phyloP scores from a whole-genome alignment of 1,284 basidiomycete species.

The Trametes polyzona region DNA sequence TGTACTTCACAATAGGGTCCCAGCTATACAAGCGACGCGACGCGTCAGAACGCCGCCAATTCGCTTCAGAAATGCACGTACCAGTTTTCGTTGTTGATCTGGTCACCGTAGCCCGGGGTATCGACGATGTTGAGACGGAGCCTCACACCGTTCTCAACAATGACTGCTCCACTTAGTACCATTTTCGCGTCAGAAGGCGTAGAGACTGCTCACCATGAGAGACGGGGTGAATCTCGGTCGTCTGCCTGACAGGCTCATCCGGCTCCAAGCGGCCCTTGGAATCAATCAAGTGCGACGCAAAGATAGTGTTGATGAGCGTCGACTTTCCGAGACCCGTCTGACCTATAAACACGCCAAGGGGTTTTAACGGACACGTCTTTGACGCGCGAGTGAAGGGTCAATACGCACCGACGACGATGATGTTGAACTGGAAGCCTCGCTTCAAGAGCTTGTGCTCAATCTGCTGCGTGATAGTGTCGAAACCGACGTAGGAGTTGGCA shows the following conservation, averaged over 20 bases:
- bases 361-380: not conserved
- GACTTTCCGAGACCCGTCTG: constrained; percentile 99
- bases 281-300: constrained; percentile 97
- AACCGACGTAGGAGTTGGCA: constrained; percentile 89
- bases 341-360: constrained; percentile 51
- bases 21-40: constrained; percentile 58
- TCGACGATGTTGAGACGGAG: constrained; percentile 98
- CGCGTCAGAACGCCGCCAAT: constrained; percentile 4
- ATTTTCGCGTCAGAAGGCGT: not conserved
- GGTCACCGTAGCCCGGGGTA: constrained; percentile 98
- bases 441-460: constrained; percentile 99
- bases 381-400: not conserved
- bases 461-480: constrained; percentile 95
- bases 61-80: constrained; percentile 43
- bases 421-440: constrained; percentile 99
- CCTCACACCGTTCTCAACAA: constrained; percentile 95
- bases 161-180: constrained; percentile 57
- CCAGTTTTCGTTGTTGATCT: constrained; percentile 99
- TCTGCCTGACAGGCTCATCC: constrained; percentile 89
- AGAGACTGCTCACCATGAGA: constrained; percentile 78
- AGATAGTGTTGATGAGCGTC: constrained; percentile 98
- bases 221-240: constrained; percentile 94
- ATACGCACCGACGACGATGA: constrained; percentile 84
- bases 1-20: constrained; percentile 99
- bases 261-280: constrained; percentile 92